Evolutionary conservation across 2,329 filamentous ascomycete species (phyloP).

Genomic region (Diplodia mutila): DNA sequence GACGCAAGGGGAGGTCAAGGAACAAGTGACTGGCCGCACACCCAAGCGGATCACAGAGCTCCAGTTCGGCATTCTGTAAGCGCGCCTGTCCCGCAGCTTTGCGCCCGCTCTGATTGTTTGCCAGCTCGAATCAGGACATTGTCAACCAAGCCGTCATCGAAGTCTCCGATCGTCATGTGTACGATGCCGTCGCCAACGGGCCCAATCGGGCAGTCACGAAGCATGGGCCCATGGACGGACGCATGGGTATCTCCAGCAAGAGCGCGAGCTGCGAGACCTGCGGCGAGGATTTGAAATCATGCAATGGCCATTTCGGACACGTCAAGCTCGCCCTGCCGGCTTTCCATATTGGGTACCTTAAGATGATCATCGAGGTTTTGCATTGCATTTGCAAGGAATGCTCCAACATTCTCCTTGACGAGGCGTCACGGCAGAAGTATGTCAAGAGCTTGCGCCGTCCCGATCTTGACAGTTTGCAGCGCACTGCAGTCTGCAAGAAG

Average conservation of each 20-base stretch:
- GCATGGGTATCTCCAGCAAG: constrained; percentile 89
- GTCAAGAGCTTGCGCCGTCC: constrained; percentile 80
- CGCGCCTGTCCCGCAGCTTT: constrained; percentile 14
- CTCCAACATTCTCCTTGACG: constrained; percentile 78
- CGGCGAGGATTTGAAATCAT: constrained; percentile 76
- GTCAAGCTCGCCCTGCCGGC: constrained; percentile 87
- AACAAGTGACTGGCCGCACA: constrained; percentile 85
- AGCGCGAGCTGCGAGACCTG: constrained; percentile 80
- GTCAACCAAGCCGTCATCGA: constrained; percentile 94
- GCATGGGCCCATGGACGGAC: constrained; percentile 85
- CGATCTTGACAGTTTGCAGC: constrained; percentile 82
- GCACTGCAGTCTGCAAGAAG: constrained; percentile 81
- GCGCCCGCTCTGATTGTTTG: constrained; percentile 29
- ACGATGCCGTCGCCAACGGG: constrained; percentile 73
- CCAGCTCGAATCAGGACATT: constrained; percentile 86
- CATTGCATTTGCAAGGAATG: constrained; percentile 97
- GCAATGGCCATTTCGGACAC: constrained; percentile 94
- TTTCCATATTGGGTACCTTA: constrained; percentile 95
- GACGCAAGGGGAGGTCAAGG: constrained; percentile 59
- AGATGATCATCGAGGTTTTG: constrained; percentile 86
- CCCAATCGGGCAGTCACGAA: constrained; percentile 67
- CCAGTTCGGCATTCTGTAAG: constrained; percentile 88
- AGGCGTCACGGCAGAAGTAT: constrained; percentile 75
- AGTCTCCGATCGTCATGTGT: constrained; percentile 90
- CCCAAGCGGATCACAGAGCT: constrained; percentile 92